A percentile compares a stretch with the other conserved stretches of the same genome.
phyloP scores from a whole-genome alignment of 1,284 basidiomycete genomes.

The Moniliophthora roreri region DNA sequence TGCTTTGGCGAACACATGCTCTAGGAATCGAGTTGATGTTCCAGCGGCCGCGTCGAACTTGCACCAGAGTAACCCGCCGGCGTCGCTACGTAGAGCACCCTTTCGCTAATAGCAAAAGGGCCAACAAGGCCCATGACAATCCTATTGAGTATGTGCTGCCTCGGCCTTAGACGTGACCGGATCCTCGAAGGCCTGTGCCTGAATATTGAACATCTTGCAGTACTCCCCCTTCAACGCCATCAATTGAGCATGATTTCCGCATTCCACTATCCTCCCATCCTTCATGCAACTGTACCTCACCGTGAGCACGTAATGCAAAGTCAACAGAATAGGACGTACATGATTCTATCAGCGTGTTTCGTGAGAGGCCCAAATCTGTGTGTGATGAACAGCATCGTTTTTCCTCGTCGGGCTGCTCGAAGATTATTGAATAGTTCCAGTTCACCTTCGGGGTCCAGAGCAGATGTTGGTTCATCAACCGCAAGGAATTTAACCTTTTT shows the following conservation, averaged over 20 bases:
- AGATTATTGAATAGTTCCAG: constrained; percentile 51
- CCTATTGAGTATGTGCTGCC: too few species aligned
- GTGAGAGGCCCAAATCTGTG: constrained; percentile 71
- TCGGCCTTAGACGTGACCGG: too few species aligned
- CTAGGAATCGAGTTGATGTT: too few species aligned
- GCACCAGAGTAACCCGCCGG: too few species aligned
- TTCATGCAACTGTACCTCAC: constrained; percentile 38
- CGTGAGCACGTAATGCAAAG: too few species aligned
- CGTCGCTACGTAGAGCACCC: too few species aligned
- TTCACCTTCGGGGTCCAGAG: constrained; percentile 52
- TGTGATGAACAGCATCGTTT: constrained; percentile 70
- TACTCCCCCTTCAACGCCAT: constrained; percentile 30
- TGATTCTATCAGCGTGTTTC: constrained; percentile 58
- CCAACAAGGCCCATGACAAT: too few species aligned
- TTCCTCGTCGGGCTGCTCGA: constrained; percentile 46
- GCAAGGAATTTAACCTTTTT: constrained; percentile 43
- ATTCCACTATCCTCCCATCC: constrained; percentile 31
- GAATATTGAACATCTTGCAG: constrained; percentile 28
- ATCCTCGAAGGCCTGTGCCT: constrained; percentile 21
- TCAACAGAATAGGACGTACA: constrained; percentile 34
- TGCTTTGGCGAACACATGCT: too few species aligned
- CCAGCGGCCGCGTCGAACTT: too few species aligned
- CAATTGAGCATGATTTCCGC: constrained; percentile 33
- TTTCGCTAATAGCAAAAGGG: too few species aligned
- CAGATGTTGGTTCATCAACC: constrained; percentile 55